Conservation (phyloP, 2,329 filamentous ascomycete species). For the Fusarium sambucinum region DNA sequence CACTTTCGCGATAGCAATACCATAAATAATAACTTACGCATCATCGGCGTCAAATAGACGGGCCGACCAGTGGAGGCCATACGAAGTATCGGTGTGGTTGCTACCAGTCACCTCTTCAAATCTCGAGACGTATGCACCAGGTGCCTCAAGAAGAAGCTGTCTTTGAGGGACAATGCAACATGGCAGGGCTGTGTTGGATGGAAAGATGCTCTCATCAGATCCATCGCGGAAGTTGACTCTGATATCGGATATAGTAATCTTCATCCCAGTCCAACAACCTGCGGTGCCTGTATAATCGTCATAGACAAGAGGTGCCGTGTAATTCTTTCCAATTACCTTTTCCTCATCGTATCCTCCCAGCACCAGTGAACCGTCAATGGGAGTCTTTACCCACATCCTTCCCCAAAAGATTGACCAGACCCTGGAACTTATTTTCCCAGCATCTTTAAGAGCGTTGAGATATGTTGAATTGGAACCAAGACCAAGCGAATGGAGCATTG, state of each 20-base stretch:
- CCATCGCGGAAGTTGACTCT: constrained; percentile 48
- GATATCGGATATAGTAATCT: constrained; percentile 39
- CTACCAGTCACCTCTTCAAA: constrained; percentile 41
- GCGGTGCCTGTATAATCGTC: constrained; percentile 33
- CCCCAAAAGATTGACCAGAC: constrained; percentile 55
- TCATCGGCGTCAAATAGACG: constrained; percentile 36
- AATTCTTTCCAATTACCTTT: constrained; percentile 48
- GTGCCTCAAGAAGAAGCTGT: constrained; percentile 49
- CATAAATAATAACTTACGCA: constrained; percentile 8
- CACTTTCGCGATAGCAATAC: neutral
- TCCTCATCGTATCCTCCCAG: constrained; percentile 52
- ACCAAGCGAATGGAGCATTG: constrained; percentile 47
- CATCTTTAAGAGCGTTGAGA: constrained; percentile 43
- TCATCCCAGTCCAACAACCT: constrained; percentile 41
- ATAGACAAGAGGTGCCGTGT: constrained; percentile 43
- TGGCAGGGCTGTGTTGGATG: constrained; percentile 39
- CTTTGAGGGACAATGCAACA: constrained; percentile 51
- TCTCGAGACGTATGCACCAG: constrained; percentile 24
- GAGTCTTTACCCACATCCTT: constrained; percentile 48
- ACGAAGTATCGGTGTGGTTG: constrained; percentile 19
- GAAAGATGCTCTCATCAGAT: constrained; percentile 46
- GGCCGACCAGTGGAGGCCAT: constrained; percentile 36
- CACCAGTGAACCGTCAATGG: constrained; percentile 50
- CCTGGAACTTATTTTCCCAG: constrained; percentile 42
- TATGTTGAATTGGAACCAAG: constrained; percentile 50